Percentiles rank a stretch among this genome's conserved stretches.
phyloP scores from a whole-genome alignment of 352 stramenopile genomes.

The Globisporangium iwayamae region DNA sequence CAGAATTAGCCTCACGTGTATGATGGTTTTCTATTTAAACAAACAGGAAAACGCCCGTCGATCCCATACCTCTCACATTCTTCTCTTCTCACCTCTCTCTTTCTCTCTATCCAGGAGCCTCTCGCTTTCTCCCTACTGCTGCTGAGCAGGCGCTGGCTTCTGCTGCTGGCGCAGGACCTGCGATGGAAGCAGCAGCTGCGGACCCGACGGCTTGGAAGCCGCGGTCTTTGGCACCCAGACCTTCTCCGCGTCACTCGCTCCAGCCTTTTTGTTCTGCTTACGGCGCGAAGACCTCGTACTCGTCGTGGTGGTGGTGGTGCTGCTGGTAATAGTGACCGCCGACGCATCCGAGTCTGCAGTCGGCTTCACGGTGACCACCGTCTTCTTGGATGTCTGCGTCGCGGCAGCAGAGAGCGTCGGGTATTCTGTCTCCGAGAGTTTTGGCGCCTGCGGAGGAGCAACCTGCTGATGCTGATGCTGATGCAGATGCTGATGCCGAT shows the following conservation, averaged over 20 bases:
- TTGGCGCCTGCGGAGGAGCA: not conserved
- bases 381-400: constrained; percentile 4
- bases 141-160: constrained; percentile 13
- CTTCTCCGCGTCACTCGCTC: constrained; percentile 15
- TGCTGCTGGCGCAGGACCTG: constrained; percentile 51
- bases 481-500: not conserved
- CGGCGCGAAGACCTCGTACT: constrained; percentile 20
- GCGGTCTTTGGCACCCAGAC: constrained; percentile 35
- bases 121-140: constrained; percentile 9
- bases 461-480: not conserved
- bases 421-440: constrained; percentile 22
- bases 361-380: not conserved
- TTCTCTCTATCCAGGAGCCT: not conserved
- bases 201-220: constrained; percentile 17
- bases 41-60: not conserved
- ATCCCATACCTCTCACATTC: not conserved
- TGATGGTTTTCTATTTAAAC: constrained; percentile 3
- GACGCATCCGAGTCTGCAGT: not conserved
- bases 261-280: constrained; percentile 13
- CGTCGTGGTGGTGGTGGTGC: constrained; percentile 12
- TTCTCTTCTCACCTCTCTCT: not conserved
- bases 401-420: constrained; percentile 22
- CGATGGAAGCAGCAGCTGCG: constrained; percentile 40
- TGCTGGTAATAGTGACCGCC: not conserved
- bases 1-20: constrained; percentile 2